Base-by-base conservation (phyloP, 1,284 basidiomycete genomes). In the Paramarasmius palmivorus region DNA sequence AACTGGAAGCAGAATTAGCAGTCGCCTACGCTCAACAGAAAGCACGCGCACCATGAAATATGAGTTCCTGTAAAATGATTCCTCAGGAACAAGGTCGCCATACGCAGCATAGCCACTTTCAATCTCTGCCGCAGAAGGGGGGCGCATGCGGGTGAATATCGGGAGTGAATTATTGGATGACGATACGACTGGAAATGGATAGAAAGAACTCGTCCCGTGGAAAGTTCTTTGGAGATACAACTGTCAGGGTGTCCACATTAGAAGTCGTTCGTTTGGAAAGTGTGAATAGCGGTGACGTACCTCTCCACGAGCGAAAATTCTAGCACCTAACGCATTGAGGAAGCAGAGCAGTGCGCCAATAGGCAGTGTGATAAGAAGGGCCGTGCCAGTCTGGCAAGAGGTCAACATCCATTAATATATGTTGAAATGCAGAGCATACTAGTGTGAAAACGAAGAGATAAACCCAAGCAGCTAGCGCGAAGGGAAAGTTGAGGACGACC, bases 301-400 rank as follows among this genome's bases (percentile, higher is more conserved):
- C 75, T 90, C 90, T 56, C 82, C 86, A 57, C 86, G 73, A 4
- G 89, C 77, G 59, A 92, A 86, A 0, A 73, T 63, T 22, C 89
- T 74, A 9, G 88, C 89, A 25, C 88, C 87, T 10, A 90, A 67
- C 14, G 91, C 75, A 66, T 90, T 77, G 50, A 90, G 73, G 70
- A 91, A 92, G 66, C 87, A 90, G 19, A 91, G 71, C 3, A 90
- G 71, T 2, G 85, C 85, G 20, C 89, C 89, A n/a, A 92, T 69
- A 0, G 89, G 89, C 3, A 92, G 74, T 0, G 86, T 83, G 62
- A 92, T 78, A 17, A 92, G 76, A 17, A 90, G 76, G 0, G 85
- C 88, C 23, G 89, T 91, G 8, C 89, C 89, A 1, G 83, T 78
- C 88, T 90, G 61, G 49, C 52, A 55, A 36, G 3, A 20, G 25